These are phyloP conservation scores for Penicillium robsamsonii DNA, from an alignment of 495 filamentous ascomycete species.

Conservation along the genomic window DNA sequence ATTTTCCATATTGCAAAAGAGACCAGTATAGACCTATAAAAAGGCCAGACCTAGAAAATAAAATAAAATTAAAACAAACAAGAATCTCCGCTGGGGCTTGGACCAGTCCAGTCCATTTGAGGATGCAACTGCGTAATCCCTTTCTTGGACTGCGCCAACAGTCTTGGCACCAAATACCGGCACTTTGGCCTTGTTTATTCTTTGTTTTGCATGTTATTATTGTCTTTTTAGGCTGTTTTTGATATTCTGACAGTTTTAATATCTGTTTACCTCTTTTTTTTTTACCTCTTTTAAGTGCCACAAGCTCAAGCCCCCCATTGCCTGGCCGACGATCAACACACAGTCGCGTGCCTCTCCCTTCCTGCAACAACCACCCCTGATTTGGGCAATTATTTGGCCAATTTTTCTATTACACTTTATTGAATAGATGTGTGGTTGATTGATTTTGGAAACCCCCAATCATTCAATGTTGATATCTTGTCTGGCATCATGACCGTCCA, in stretches of 20 bases:
- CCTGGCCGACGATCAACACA: slow-evolving; percentile 29
- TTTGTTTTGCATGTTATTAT: background rate
- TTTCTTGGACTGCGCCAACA: slow-evolving; percentile 7
- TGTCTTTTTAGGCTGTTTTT: background rate
- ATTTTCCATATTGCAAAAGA: no score
- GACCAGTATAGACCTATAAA: background rate
- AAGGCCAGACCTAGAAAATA: background rate
- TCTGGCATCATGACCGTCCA: slow-evolving; percentile 38
- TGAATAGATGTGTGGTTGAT: slow-evolving; percentile 3
- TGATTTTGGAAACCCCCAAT: slow-evolving; percentile 9
- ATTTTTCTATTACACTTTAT: slow-evolving; percentile 2
- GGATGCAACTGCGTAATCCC: slow-evolving; percentile 7
- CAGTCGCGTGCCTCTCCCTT: slow-evolving; percentile 15
- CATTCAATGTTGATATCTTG: slow-evolving; percentile 19
- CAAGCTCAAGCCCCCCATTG: slow-evolving; percentile 12
- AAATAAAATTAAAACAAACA: background rate
- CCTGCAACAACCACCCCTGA: slow-evolving; percentile 4
- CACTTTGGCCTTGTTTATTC: background rate
- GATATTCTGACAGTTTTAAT: background rate
- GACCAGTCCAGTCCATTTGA: slow-evolving; percentile 2
- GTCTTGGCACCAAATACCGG: slow-evolving; percentile 5
- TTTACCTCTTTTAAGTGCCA: background rate
- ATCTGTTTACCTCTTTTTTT: background rate
- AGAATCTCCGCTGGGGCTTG: background rate
- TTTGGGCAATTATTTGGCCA: background rate